Percentiles rank a stretch among this genome's conserved stretches.
phyloP scores from a whole-genome alignment of 1,139 yeast genomes.

The Candida sp. region DNA sequence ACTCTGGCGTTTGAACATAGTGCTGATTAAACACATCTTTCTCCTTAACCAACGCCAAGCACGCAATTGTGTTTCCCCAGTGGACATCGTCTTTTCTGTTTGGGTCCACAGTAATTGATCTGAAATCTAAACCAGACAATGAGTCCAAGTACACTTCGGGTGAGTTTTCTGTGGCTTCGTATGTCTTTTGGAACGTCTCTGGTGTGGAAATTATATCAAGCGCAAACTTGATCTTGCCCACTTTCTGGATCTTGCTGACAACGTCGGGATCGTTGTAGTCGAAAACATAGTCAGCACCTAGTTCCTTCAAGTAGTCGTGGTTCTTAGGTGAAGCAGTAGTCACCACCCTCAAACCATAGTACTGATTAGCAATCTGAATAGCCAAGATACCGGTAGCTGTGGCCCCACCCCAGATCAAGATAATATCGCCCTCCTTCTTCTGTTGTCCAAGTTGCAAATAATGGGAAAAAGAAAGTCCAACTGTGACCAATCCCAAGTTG shows the following conservation, averaged over 20 bases:
- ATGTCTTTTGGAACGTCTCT: constrained; percentile 21
- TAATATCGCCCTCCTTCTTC: constrained; percentile 28
- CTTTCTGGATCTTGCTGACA: constrained; percentile 16
- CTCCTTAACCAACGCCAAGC: constrained; percentile 31
- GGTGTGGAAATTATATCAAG: constrained; percentile 23
- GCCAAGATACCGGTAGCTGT: constrained; percentile 31
- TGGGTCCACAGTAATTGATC: constrained; percentile 17
- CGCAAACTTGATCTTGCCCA: constrained; percentile 21
- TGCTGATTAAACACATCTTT: constrained; percentile 17
- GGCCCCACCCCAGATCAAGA: constrained; percentile 34
- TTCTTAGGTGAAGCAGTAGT: constrained; percentile 26
- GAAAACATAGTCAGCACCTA: constrained; percentile 28
- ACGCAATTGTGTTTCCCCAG: constrained; percentile 20
- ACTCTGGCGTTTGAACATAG: constrained; percentile 22
- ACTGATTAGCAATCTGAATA: constrained; percentile 27
- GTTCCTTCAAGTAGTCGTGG: constrained; percentile 17
- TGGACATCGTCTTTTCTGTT: constrained; percentile 23
- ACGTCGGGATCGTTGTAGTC: constrained; percentile 27
- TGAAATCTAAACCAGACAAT: constrained; percentile 27
- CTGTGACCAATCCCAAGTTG: constrained; percentile 57
- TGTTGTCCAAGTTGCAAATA: constrained; percentile 25
- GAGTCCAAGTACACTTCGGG: constrained; percentile 30
- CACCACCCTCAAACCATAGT: constrained; percentile 28
- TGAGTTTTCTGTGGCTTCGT: constrained; percentile 30
- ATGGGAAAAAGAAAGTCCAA: constrained; percentile 35